phyloP scores from a whole-genome alignment of 495 filamentous ascomycete genomes.

The Penicillium maclennaniae region DNA sequence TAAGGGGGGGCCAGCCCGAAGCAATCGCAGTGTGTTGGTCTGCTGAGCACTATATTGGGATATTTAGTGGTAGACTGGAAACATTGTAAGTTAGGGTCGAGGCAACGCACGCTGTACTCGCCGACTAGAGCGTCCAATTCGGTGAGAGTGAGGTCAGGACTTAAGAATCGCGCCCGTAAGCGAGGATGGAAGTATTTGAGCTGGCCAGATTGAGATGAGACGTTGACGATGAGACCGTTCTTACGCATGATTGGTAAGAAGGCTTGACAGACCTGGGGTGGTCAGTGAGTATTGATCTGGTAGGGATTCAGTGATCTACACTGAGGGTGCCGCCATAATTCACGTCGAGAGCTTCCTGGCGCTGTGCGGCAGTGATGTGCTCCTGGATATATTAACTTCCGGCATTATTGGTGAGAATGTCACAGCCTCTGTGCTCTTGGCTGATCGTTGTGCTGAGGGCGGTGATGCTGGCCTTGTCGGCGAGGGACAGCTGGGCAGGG shows the following conservation, averaged over 20 bases:
- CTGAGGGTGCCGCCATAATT: slow-evolving; percentile 1
- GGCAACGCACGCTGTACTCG: too few species aligned
- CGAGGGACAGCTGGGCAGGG: not conserved
- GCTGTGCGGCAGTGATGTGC: not conserved
- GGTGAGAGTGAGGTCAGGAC: not conserved
- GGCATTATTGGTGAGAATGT: slow-evolving; percentile 5
- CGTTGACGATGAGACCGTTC: slow-evolving; percentile 27
- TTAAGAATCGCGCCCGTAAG: slow-evolving; percentile 3
- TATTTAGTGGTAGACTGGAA: not conserved
- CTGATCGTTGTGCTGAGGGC: not conserved
- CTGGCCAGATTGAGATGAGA: slow-evolving; percentile 21
- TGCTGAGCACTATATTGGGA: not conserved
- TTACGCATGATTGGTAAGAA: slow-evolving; percentile 9
- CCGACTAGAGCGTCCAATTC: not conserved
- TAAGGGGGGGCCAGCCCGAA: slow-evolving; percentile 12
- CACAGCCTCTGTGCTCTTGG: slow-evolving; percentile 1
- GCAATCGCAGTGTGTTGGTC: slow-evolving; percentile 1
- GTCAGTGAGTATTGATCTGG: not conserved
- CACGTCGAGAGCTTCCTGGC: not conserved
- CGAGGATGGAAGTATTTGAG: slow-evolving; percentile 10
- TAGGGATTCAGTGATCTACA: slow-evolving; percentile 3
- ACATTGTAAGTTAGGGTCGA: too few species aligned
- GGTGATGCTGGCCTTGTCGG: not conserved
- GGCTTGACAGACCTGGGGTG: not conserved
- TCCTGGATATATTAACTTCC: not conserved